A percentile compares a stretch with the other conserved stretches of the same genome.
phyloP scores from a whole-genome alignment of 1,284 basidiomycete genomes.

The Sanghuangporus weigelae region DNA sequence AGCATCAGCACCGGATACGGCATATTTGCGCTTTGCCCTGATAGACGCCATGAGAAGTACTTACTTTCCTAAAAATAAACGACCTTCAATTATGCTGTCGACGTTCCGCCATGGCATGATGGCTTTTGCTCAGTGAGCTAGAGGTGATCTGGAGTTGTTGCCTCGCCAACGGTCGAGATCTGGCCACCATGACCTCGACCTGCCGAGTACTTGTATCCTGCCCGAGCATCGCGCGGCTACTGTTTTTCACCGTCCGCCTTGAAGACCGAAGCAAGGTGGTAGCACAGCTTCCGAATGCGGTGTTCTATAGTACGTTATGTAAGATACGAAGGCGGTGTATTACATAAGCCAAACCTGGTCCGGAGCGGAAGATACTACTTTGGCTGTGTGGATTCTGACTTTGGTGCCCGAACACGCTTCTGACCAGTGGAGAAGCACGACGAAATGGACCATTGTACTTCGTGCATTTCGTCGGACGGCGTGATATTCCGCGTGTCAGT shows the following conservation, averaged over 20 bases:
- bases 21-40: constrained; percentile 19
- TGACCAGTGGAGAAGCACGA: background rate
- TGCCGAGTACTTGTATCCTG: constrained; percentile 13
- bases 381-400: background rate
- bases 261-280: background rate
- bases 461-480: background rate
- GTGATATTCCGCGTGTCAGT: background rate
- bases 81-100: constrained; percentile 61
- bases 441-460: background rate
- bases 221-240: constrained; percentile 11
- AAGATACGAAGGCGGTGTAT: background rate
- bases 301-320: background rate
- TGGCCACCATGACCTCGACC: constrained; percentile 7
- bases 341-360: background rate
- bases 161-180: constrained; percentile 1
- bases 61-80: constrained; percentile 73
- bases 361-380: background rate
- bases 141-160: constrained; percentile 7
- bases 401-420: background rate
- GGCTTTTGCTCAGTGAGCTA: constrained; percentile 4
- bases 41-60: constrained; percentile 26
- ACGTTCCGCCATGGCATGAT: constrained; percentile 66
- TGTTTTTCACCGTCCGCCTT: constrained; percentile 7
- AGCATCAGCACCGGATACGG: constrained; percentile 20
- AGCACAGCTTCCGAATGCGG: background rate